Evolutionary conservation across 305 asterid genomes (phyloP), one percentile per base, ranked within the genome.

Genomic region (Ajuga reptans): DNA sequence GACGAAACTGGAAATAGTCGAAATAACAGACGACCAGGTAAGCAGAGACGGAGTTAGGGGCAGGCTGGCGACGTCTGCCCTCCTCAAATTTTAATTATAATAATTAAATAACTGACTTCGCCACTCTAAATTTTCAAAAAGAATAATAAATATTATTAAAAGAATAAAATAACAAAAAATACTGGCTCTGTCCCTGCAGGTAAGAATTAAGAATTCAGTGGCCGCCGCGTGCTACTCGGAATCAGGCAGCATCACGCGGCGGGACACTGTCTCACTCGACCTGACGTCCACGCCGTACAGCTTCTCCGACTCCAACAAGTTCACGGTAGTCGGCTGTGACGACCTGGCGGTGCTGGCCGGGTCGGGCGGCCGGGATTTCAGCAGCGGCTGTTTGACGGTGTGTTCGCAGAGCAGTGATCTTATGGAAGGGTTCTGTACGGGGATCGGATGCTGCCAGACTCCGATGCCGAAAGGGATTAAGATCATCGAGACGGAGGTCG

Each of bases 271-370:
- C 1, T 6, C 6, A 16, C 55, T 82, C 62, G 11, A 68, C 18
- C 42, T 82, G 31, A 52, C 60, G 3, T 3, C 14, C 0, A 33
- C 81, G 1, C 83, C 82, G 0, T 80, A 46, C 73, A 72, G 78
- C 56, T 72, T 83, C 50, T 75, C 87, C 42, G 83, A 80, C 34
- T 41, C 50, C 55, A 82, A 82, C 64, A 65, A 45, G 72, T 79
- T 79, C 73, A 77, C 73, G 2, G 79, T 82, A 2, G 57, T 79
- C 4, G 86, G 86, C 24, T 82, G 86, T 68, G 82, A 82, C 29
- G 81, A 79, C 31, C 4, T 68, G 55, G 86, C 79, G 0, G 33
- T 72, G 55, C 60, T 77, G 0, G 9, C 10, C 0, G 77, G 84
- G 10, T 34, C 73, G 1, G 27, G 60, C 3, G 65, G 75, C 33